Percentiles rank a stretch among this genome's conserved stretches.
These are phyloP conservation scores for Leccinellum luteum DNA, from an alignment of 768 basidiomycete species.

Conservation along the genomic window DNA sequence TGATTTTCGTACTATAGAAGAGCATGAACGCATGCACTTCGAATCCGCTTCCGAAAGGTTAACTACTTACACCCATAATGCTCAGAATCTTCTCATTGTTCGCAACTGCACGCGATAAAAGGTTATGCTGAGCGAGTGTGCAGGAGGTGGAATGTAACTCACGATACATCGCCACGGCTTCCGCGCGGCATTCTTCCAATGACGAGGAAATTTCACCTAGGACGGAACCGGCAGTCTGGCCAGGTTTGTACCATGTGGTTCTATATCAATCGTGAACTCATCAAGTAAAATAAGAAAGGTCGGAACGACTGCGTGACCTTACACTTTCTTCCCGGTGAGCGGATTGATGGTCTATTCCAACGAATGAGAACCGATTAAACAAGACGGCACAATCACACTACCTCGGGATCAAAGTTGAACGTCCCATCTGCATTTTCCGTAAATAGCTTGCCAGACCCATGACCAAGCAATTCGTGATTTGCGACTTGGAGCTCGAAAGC, in stretches of 20 bases:
- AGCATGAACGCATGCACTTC: too few relatives aligned
- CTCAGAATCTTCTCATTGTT: slow-evolving; percentile 73
- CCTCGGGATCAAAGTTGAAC: slow-evolving; percentile 75
- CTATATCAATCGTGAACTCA: slow-evolving; percentile 33
- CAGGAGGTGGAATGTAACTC: slow-evolving; percentile 24
- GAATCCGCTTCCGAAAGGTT: not conserved
- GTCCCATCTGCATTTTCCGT: slow-evolving; percentile 72
- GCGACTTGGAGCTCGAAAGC: slow-evolving; percentile 89
- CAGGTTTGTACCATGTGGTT: slow-evolving; percentile 83
- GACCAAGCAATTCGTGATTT: slow-evolving; percentile 85
- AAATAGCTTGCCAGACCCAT: slow-evolving; percentile 83
- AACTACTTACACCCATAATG: slow-evolving; percentile 67
- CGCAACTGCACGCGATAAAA: slow-evolving; percentile 45
- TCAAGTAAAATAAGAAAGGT: not conserved
- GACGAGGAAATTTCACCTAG: slow-evolving; percentile 88
- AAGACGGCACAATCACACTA: slow-evolving; percentile 37
- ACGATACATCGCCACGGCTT: slow-evolving; percentile 82
- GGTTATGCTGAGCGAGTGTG: not conserved
- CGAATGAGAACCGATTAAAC: not conserved
- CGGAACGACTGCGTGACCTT: slow-evolving; percentile 19
- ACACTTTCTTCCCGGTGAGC: slow-evolving; percentile 75
- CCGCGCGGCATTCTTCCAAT: slow-evolving; percentile 92
- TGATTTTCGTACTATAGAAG: slow-evolving; percentile 56
- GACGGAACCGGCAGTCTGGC: slow-evolving; percentile 79
- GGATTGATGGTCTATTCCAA: slow-evolving; percentile 70